Conservation (phyloP, 139 green algal species). For the Astrephomene gubernaculifera region DNA sequence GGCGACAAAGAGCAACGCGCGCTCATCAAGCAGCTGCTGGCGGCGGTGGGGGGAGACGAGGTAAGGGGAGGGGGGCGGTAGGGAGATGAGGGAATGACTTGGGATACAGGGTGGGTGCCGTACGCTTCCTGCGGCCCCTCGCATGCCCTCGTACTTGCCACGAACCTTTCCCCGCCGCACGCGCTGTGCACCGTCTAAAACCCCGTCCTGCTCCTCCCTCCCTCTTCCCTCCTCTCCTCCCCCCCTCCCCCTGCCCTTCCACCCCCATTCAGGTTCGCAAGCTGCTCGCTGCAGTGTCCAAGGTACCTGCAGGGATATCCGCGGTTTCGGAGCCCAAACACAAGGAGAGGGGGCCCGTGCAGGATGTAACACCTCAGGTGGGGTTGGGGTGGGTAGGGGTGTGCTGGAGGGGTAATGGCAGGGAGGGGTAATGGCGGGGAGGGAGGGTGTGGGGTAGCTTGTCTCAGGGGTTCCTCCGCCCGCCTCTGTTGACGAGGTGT, state of each 20-base stretch:
- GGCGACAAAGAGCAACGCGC: conserved; percentile 82
- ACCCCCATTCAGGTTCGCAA: conserved; percentile 58
- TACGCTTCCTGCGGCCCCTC: no score
- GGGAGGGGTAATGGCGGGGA: neutral
- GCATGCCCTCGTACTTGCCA: no score
- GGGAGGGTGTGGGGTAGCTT: neutral
- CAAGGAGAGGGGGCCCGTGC: conserved; percentile 14
- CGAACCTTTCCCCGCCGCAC: no score
- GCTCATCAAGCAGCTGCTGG: conserved; percentile 77
- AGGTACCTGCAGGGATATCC: conserved; percentile 34
- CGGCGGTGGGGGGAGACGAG: conserved; percentile 58
- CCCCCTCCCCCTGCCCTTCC: no score
- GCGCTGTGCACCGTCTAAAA: no score
- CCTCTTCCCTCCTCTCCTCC: no score
- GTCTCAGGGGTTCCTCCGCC: neutral
- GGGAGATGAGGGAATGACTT: no score
- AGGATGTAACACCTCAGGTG: conserved; percentile 42
- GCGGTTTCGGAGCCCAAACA: conserved; percentile 54
- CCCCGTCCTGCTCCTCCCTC: neutral
- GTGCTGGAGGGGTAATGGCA: neutral
- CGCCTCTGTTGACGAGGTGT: neutral
- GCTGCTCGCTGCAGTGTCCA: conserved; percentile 53
- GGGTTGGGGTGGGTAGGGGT: neutral
- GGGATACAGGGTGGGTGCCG: no score
- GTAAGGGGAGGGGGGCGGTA: conserved; percentile 6